phyloP scores from a whole-genome alignment of 305 asterid species.

The Fraxinus floribunda region DNA sequence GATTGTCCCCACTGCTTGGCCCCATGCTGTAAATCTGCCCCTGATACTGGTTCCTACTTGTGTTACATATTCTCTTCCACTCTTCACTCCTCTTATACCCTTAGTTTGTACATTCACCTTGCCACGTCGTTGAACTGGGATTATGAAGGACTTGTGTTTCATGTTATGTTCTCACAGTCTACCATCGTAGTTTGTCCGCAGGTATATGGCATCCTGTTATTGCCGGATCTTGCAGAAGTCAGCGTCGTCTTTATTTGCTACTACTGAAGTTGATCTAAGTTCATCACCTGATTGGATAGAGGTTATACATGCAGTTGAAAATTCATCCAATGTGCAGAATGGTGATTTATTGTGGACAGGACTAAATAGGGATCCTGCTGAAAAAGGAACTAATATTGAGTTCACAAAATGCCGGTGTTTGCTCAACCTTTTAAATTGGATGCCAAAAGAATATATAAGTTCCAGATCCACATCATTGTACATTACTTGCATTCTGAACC shows the following conservation, averaged over 20 bases:
- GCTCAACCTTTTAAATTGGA: slow-evolving; percentile 60
- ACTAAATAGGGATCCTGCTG: slow-evolving; percentile 31
- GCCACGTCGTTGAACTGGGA: slow-evolving; percentile 16
- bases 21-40: background rate
- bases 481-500: slow-evolving; percentile 71
- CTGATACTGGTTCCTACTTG: slow-evolving; percentile 4
- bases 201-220: slow-evolving; percentile 72
- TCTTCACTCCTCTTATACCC: background rate
- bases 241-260: slow-evolving; percentile 47
- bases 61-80: slow-evolving; percentile 5
- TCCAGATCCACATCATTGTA: slow-evolving; percentile 54
- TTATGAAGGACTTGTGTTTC: background rate
- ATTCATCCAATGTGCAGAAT: slow-evolving; percentile 29
- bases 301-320: slow-evolving; percentile 46
- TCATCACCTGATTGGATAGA: slow-evolving; percentile 59
- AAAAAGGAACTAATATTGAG: slow-evolving; percentile 37
- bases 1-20: background rate
- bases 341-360: slow-evolving; percentile 28
- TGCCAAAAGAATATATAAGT: slow-evolving; percentile 74
- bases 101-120: slow-evolving; percentile 15
- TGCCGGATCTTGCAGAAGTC: slow-evolving; percentile 65
- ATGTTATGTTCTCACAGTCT: slow-evolving; percentile 38
- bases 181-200: slow-evolving; percentile 66
- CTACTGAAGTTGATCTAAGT: slow-evolving; percentile 52
- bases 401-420: slow-evolving; percentile 50